Evolutionary conservation across 495 filamentous ascomycete genomes (phyloP).

Genomic region (Chaetomium tenue): DNA sequence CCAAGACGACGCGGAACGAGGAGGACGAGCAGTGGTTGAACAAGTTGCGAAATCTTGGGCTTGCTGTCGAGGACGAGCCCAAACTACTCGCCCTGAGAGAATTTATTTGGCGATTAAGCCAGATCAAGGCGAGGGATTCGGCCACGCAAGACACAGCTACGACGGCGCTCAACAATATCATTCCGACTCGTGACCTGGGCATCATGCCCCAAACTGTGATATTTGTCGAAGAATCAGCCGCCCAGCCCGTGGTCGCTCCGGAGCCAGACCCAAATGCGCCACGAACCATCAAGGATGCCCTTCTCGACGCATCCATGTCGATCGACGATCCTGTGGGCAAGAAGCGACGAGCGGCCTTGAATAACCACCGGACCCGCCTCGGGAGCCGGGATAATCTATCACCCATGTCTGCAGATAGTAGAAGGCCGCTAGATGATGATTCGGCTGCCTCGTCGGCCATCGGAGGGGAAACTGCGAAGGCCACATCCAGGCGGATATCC

Average conservation of each 20-base stretch:
- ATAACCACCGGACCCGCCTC: conserved; percentile 51
- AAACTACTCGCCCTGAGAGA: conserved; percentile 85
- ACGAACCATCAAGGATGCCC: conserved; percentile 82
- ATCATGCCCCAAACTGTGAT: conserved; percentile 85
- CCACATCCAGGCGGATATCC: conserved; percentile 35
- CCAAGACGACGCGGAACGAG: conserved; percentile 69
- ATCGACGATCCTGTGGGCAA: conserved; percentile 67
- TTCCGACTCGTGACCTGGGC: conserved; percentile 65
- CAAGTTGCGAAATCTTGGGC: conserved; percentile 77
- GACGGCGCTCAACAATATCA: conserved; percentile 59
- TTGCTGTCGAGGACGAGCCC: conserved; percentile 79
- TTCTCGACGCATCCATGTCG: conserved; percentile 88
- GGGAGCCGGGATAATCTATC: conserved; percentile 43
- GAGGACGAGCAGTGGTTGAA: conserved; percentile 96
- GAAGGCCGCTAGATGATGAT: conserved; percentile 31
- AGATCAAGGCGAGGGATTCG: conserved; percentile 61
- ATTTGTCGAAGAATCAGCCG: conserved; percentile 68
- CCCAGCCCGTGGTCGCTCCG: conserved; percentile 23
- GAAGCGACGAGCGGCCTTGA: conserved; percentile 55
- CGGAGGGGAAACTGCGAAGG: conserved; percentile 29
- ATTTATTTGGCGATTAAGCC: conserved; percentile 84
- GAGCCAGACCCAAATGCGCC: conserved; percentile 46
- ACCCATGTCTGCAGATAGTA: conserved; percentile 38
- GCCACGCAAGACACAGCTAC: conserved; percentile 35
- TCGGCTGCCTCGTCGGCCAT: conserved; percentile 31